Percentiles rank a stretch among this genome's conserved stretches.
phyloP scores from a whole-genome alignment of 257 asterid genomes.

The Apocynum venetum region DNA sequence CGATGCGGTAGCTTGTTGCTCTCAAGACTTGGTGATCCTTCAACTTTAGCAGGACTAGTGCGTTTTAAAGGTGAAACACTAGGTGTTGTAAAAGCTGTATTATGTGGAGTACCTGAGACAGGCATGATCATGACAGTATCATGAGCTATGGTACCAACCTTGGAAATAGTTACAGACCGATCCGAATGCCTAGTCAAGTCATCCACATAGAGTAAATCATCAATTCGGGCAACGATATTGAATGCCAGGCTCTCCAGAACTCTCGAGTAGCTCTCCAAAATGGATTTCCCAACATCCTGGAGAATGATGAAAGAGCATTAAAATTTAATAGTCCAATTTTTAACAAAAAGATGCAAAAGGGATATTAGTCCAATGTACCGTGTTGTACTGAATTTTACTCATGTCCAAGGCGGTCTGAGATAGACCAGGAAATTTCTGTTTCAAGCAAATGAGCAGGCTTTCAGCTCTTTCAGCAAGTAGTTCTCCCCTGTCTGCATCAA shows the following conservation, averaged over 20 bases:
- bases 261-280: slow-evolving; percentile 80
- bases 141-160: slow-evolving; percentile 38
- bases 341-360: not conserved
- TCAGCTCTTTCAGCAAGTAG: slow-evolving; percentile 63
- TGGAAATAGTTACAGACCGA: slow-evolving; percentile 50
- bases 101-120: slow-evolving; percentile 26
- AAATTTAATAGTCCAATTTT: not conserved
- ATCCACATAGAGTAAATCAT: slow-evolving; percentile 67
- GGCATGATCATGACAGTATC: slow-evolving; percentile 31
- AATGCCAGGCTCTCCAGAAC: slow-evolving; percentile 83
- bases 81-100: slow-evolving; percentile 53
- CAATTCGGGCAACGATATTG: slow-evolving; percentile 67
- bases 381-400: slow-evolving; percentile 74
- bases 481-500: slow-evolving; percentile 58
- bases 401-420: slow-evolving; percentile 76
- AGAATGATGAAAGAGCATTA: not conserved
- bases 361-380: slow-evolving; percentile 33
- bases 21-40: slow-evolving; percentile 25
- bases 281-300: slow-evolving; percentile 80
- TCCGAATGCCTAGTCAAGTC: slow-evolving; percentile 72
- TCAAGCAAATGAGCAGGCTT: slow-evolving; percentile 61
- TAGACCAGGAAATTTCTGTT: slow-evolving; percentile 69
- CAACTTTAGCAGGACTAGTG: slow-evolving; percentile 42
- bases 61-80: slow-evolving; percentile 39
- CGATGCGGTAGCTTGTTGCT: slow-evolving; percentile 32